Evolutionary conservation across 345 rosid genomes (phyloP).

Genomic region (Pelargonium nanum): DNA sequence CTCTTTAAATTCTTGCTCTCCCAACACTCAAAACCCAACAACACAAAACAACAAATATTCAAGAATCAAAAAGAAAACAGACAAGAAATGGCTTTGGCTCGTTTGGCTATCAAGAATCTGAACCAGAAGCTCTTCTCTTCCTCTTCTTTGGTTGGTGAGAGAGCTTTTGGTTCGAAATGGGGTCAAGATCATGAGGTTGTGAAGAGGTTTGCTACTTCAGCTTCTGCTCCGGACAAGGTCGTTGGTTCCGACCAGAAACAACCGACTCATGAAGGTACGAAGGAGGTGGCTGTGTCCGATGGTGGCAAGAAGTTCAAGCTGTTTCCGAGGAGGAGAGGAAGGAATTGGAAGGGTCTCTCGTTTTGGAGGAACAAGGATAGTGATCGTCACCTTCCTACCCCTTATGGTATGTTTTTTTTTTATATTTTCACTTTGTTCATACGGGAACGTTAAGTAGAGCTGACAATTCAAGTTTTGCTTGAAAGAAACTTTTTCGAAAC

Average conservation of each 20-base stretch:
- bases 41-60: neutral
- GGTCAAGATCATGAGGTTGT: slow-evolving; percentile 15
- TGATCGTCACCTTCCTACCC: slow-evolving; percentile 36
- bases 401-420: slow-evolving; percentile 30
- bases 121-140: slow-evolving; percentile 21
- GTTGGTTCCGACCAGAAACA: slow-evolving; percentile 21
- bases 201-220: slow-evolving; percentile 32
- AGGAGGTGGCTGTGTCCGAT: slow-evolving; percentile 36
- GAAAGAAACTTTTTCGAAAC: no score
- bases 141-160: slow-evolving; percentile 11
- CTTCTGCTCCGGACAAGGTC: slow-evolving; percentile 6
- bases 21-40: no score
- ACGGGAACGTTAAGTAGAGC: no score
- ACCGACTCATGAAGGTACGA: no score
- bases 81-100: slow-evolving; percentile 45
- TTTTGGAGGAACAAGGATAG: slow-evolving; percentile 35
- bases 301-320: slow-evolving; percentile 27
- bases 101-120: slow-evolving; percentile 48
- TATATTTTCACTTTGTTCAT: no score
- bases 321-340: slow-evolving; percentile 34
- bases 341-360: slow-evolving; percentile 35
- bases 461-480: no score
- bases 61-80: neutral
- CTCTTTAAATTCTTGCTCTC: no score
- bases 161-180: no score